Evolutionary conservation across 2,329 filamentous ascomycete genomes (phyloP), one percentile per base, ranked within the genome.

Genomic region (Thielaviopsis euricoi): DNA sequence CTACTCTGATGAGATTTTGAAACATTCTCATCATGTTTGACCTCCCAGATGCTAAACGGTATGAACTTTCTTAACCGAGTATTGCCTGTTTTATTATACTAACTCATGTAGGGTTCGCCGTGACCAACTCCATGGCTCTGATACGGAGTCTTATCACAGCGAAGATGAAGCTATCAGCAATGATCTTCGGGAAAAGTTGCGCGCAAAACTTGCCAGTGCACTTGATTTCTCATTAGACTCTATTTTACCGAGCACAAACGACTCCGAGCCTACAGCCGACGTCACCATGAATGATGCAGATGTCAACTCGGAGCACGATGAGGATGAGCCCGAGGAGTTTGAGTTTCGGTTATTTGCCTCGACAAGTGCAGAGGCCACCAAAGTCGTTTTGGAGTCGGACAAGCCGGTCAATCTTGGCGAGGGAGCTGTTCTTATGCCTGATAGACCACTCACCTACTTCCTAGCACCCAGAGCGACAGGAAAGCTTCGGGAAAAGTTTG

Each of bases 271-370:
- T 57, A 59, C 53, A 40, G 61, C 49, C 56, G 25, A 60, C 57
- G 55, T 50, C 29, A 56, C 53, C 33, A 46, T 53, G 29, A 15
- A 12, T 26, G 48, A 56, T 23, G 55, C 12, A 9, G 60, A 61
- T 6, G 62, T 62, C 40, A 60, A 61, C 17, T 59, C 21, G 2
- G 62, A 64, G 15, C 61, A 49, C 5, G 62, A 64, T 15, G 64
- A 69, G 15, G 67, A 65, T 7, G 63, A 58, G 19, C 61, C 68
- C 19, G 71, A 74, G 53, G 73, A 74, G 56, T 82, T 81, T 62
- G 72, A 76, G 57, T 83, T 83, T 64, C 73, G 77, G 9, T 73
- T 84, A 26, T 84, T 84, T 65, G 73, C 74, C 61, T 55, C 58
- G 10, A 71, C 71, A 51, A 68, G 74, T 19, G 68, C 67, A 5